A percentile compares a stretch with the other conserved stretches of the same genome.
These are phyloP conservation scores for Chrysosporium queenslandicum DNA, from an alignment of 2,329 filamentous ascomycete species.

Conservation along the genomic window DNA sequence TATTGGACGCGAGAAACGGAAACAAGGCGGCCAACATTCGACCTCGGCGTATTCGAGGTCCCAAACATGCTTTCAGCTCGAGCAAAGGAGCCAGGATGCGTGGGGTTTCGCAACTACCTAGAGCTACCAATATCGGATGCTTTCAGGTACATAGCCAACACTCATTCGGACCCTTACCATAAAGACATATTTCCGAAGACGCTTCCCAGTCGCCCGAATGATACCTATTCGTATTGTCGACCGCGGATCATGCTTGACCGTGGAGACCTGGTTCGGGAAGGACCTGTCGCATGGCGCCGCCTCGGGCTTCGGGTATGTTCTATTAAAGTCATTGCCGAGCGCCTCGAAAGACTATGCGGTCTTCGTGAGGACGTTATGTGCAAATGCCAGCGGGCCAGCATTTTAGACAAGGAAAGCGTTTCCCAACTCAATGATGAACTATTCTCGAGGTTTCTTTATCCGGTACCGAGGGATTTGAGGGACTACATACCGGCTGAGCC, in stretches of 20 bases:
- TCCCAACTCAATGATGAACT: constrained; percentile 28
- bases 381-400: constrained; percentile 25
- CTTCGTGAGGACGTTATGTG: constrained; percentile 30
- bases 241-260: constrained; percentile 31
- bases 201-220: constrained; percentile 19
- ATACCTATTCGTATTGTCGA: constrained; percentile 30
- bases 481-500: constrained; percentile 17
- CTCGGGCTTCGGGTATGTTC: constrained; percentile 35
- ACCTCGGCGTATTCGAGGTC: constrained; percentile 38
- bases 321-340: constrained; percentile 26
- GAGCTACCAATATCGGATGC: constrained; percentile 34
- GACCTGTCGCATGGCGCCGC: constrained; percentile 33
- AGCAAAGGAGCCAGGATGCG: constrained; percentile 38
- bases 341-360: constrained; percentile 27
- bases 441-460: constrained; percentile 32
- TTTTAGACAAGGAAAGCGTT: constrained; percentile 29
- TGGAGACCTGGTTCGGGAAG: constrained; percentile 29
- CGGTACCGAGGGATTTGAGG: constrained; percentile 25
- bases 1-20: constrained; percentile 14
- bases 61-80: constrained; percentile 41
- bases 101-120: constrained; percentile 40
- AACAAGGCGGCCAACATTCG: constrained; percentile 33
- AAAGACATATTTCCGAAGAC: constrained; percentile 18
- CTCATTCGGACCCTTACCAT: not conserved
- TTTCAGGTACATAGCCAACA: not conserved